Evolutionary conservation across 441 rosid species (phyloP).

Genomic region (Bocquillonia castaneifolia): DNA sequence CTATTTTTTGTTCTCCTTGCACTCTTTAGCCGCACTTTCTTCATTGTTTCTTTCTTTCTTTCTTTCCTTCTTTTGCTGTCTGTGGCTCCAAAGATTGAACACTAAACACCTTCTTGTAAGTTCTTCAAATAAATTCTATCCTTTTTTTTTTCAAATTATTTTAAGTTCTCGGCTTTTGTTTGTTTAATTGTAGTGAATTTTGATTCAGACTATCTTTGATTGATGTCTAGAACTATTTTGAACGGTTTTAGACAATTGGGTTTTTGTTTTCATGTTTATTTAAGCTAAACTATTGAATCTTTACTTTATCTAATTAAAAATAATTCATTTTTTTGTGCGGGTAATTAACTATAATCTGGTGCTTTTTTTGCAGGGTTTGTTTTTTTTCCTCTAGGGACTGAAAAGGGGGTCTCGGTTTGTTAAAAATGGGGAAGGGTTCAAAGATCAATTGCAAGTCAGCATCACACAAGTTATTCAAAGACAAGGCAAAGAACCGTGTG

Average conservation of each 20-base stretch:
- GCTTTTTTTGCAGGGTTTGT: conserved; percentile 1
- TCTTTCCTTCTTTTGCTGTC: not conserved
- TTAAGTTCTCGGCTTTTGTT: too few species aligned
- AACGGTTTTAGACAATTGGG: not conserved
- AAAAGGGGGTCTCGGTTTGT: conserved; percentile 8
- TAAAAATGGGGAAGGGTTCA: conserved; percentile 30
- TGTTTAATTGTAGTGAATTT: too few species aligned
- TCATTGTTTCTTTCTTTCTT: not conserved
- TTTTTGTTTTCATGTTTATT: conserved; percentile 2
- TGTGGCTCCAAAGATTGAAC: not conserved
- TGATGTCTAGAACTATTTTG: too few species aligned
- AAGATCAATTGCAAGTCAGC: conserved; percentile 79
- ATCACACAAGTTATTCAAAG: conserved; percentile 92
- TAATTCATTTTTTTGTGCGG: not conserved
- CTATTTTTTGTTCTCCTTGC: conserved; percentile 17
- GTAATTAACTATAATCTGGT: not conserved
- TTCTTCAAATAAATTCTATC: too few species aligned
- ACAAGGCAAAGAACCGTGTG: conserved; percentile 91
- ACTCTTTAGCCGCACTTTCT: conserved; percentile 19
- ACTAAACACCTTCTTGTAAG: too few species aligned
- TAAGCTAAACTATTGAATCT: not conserved
- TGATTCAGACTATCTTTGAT: too few species aligned
- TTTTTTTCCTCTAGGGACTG: conserved; percentile 16
- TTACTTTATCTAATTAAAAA: not conserved
- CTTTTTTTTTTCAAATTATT: too few species aligned